Evolutionary conservation across 352 stramenopile species (phyloP).

Genomic region (Pythium apleroticum): DNA sequence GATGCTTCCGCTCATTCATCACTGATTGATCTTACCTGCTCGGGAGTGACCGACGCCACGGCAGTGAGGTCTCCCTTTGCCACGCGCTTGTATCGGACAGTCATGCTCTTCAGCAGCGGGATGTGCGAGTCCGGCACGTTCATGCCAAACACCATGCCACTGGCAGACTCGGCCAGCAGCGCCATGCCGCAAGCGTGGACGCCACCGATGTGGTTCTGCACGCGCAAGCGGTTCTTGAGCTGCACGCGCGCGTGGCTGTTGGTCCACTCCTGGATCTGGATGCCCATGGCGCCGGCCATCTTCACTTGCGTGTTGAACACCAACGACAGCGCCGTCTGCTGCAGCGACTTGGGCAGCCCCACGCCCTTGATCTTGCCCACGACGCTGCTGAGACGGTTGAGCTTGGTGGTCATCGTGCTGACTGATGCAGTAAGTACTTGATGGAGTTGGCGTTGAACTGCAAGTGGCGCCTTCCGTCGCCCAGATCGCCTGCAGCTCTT

Average conservation of each 20-base stretch:
- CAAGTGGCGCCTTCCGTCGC: background rate
- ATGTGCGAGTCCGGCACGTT: constrained; percentile 83
- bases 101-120: constrained; percentile 85
- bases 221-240: constrained; percentile 69
- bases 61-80: constrained; percentile 70
- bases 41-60: constrained; percentile 62
- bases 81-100: constrained; percentile 71
- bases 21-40: constrained; percentile 42
- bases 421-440: background rate
- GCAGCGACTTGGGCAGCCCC: constrained; percentile 35
- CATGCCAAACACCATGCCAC: constrained; percentile 84
- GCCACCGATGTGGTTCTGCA: constrained; percentile 89
- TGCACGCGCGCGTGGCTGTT: constrained; percentile 42
- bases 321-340: constrained; percentile 58
- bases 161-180: constrained; percentile 78
- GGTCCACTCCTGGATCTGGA: constrained; percentile 69
- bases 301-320: constrained; percentile 87
- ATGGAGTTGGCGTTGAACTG: background rate
- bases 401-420: constrained; percentile 14
- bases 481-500: constrained; percentile 4
- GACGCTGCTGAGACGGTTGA: constrained; percentile 59
- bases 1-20: background rate
- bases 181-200: constrained; percentile 88
- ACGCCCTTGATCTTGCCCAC: constrained; percentile 56
- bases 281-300: constrained; percentile 73